Conservation (phyloP, 495 filamentous ascomycete genomes). For the Aspergillus kassunensis region DNA sequence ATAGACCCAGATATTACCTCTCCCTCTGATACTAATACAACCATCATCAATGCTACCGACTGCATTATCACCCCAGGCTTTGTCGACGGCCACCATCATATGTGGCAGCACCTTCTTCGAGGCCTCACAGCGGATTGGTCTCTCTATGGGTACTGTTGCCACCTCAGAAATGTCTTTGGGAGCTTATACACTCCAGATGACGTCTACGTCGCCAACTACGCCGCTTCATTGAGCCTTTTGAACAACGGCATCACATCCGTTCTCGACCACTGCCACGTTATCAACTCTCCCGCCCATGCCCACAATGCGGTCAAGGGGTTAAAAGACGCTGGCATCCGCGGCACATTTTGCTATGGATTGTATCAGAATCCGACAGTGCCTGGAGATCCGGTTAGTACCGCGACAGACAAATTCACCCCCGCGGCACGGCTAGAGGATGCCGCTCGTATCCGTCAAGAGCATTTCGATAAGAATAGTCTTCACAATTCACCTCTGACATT, state of each 20-base stretch:
- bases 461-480: not conserved
- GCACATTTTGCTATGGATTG: conserved; percentile 8
- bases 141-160: not conserved
- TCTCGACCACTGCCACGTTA: conserved; percentile 8
- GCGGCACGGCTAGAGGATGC: not conserved
- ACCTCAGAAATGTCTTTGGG: conserved; percentile 2
- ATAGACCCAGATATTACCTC: not conserved
- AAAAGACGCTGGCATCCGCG: conserved; percentile 5
- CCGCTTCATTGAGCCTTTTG: conserved; percentile 3
- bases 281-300: conserved; percentile 6
- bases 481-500: conserved; percentile 1
- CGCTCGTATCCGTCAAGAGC: not conserved
- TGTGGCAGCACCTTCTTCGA: conserved; percentile 9
- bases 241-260: conserved; percentile 8
- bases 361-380: conserved; percentile 5
- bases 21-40: not conserved
- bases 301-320: conserved; percentile 3
- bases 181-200: conserved; percentile 6
- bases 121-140: conserved; percentile 6
- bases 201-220: conserved; percentile 7
- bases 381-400: not conserved
- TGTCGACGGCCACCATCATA: conserved; percentile 10
- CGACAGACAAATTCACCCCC: not conserved
- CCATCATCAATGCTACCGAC: not conserved
- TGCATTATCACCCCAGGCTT: conserved; percentile 9